Base-by-base conservation (phyloP, 306 rosid species). In the Trifolium subterraneum region DNA sequence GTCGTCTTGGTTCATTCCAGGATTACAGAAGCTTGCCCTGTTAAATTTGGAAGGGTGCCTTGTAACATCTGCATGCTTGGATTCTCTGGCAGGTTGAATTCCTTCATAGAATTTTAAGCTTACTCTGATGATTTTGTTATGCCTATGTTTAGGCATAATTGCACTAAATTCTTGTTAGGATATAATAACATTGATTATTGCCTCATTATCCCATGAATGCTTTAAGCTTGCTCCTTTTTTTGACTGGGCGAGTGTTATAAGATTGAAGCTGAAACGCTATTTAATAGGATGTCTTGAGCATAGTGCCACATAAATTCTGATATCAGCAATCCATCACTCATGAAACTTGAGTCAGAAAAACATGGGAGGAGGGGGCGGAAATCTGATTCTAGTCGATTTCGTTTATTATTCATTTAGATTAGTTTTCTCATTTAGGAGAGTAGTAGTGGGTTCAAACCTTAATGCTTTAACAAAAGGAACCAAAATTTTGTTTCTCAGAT, bases 21-120 rank as follows among this genome's bases (percentile, higher is more conserved):
- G 97, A 68, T 87, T 94, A 65, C 88, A 64, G 75, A 87, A 87
- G 69, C 95, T 91, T 58, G 74, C 86, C 76, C 69, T 94, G 68
- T 77, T 94, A 84, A 94, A 94, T 81, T 84, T 94, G 86, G 98
- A 94, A 84, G 97, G 98, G 69, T 91, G 98, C 84, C 90, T 68
- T 9, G 93, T 94, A 69, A 88, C 98, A 11, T 86, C 95, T 82
- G 87, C 90, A 56, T 91, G 97, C 84, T 84, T 91, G 86, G 83
- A 82, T 65, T 88, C 90, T 63, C 96, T 94, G 61, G 86, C 95
- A 85, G 98, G 97, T 93, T 84, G 76, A 77, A 64, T 83, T 51
- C 56, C 69, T 80, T 81, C 20, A 11, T 39, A 45, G 8, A 70
- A 69, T 54, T 75, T 25, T 61, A 56, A 72, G 62, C 63, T 47